Evolutionary conservation across 1,284 basidiomycete species (phyloP), one percentile per base, ranked within the genome.

Genomic region (Sanghuangporus weigelae): DNA sequence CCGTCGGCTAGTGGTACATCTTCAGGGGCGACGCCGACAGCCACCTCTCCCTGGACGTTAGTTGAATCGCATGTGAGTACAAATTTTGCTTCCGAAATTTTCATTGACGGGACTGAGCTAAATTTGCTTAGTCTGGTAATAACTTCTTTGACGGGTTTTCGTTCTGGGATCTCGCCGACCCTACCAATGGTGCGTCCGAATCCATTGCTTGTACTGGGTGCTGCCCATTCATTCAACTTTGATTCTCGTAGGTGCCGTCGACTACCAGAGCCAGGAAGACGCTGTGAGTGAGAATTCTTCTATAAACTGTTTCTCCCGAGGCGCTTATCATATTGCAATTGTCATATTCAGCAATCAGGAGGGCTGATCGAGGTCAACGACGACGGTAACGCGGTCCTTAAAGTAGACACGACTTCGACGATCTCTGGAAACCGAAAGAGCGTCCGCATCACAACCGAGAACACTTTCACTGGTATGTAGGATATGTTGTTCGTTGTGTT

Each of bases 111-210:
- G 19, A 50, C 48, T 50, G 50, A 51, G 42, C 19, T 14, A n/a
- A 31, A n/a, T 7, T 63, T 60, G 16, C 65, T 31, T 67, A 89
- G 85, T 73, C 81, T 66, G 90, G 90, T 12, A 76, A 75, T 57
- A 78, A 77, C 53, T 96, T 95, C 78, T 96, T 95, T 69, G 77
- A 89, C 71, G 86, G 86, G 59, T 96, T 90, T 89, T 72, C 82
- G 68, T 96, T 95, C 75, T 92, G 83, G 75, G 81, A 79, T 16
- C 77, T 70, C 59, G 69, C 77, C 1, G 95, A 96, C 77, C 92
- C 95, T 0, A 97, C 93, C 0, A 78, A 91, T 72, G 95, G 94
- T 70, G 76, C 71, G 60, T 69, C 26, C 26, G 26, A 61, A 66
- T 70, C 49, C 50, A 23, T 38, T 26, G n/a, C 46, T 54, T 19